A percentile compares a stretch with the other conserved stretches of the same genome.
Evolutionary conservation across 2,329 filamentous ascomycete genomes (phyloP).

Genomic region (Fusarium sp.): DNA sequence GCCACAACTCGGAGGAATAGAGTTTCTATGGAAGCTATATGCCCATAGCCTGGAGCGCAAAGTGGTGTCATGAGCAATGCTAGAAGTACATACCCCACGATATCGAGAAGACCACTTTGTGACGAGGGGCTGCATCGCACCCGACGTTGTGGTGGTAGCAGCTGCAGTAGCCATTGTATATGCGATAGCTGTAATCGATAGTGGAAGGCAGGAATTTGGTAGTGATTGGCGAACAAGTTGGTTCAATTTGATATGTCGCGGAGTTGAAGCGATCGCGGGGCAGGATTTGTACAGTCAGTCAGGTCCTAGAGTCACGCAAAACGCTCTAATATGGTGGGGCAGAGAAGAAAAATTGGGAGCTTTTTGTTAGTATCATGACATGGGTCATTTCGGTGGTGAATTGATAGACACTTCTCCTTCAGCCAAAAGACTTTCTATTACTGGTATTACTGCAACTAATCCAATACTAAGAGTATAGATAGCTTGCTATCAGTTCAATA

Average conservation of each 20-base stretch:
- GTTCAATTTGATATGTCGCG: slow-evolving; percentile 6
- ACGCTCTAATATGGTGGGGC: slow-evolving; percentile 29
- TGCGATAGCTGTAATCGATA: not conserved
- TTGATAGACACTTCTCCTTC: not conserved
- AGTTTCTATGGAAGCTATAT: not conserved
- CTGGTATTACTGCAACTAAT: not conserved
- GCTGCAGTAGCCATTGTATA: slow-evolving; percentile 41
- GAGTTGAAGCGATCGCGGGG: slow-evolving; percentile 36
- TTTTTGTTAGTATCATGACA: slow-evolving; percentile 31
- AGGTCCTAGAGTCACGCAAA: slow-evolving; percentile 23
- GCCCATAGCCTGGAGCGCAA: not conserved
- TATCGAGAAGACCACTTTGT: slow-evolving; percentile 71
- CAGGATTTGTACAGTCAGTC: slow-evolving; percentile 1
- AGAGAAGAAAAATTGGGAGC: slow-evolving; percentile 1
- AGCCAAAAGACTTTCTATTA: too few species aligned
- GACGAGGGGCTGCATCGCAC: slow-evolving; percentile 55
- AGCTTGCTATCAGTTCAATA: not conserved
- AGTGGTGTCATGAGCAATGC: slow-evolving; percentile 21
- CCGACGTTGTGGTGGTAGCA: slow-evolving; percentile 34
- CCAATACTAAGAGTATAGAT: not conserved
- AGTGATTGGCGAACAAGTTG: not conserved
- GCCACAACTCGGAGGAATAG: not conserved
- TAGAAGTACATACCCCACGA: slow-evolving; percentile 64
- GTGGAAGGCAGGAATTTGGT: not conserved
- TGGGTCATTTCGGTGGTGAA: not conserved